These are phyloP conservation scores for Sequoia sempervirens DNA, from an alignment of 75 land plant genomes.

Conservation along the genomic window DNA sequence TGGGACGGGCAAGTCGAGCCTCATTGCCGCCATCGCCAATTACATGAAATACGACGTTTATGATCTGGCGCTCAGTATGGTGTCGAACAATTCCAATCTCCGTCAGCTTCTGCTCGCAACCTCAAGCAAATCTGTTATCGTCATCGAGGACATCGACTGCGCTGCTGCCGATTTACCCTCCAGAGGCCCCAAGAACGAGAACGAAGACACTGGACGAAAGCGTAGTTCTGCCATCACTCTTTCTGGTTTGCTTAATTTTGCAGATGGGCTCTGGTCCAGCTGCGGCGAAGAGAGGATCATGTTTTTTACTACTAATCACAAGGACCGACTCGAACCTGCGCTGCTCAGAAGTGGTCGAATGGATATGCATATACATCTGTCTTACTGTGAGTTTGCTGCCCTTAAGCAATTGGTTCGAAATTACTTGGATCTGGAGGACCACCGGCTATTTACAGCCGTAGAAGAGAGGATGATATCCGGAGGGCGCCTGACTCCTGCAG, in stretches of 20 bases:
- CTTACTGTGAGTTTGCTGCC: slow-evolving; percentile 30
- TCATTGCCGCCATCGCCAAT: slow-evolving; percentile 31
- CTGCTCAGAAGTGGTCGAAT: slow-evolving; percentile 42
- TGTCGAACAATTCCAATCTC: slow-evolving; percentile 13
- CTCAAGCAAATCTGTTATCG: slow-evolving; percentile 40
- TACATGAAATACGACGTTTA: slow-evolving; percentile 19
- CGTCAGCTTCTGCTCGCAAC: slow-evolving; percentile 10
- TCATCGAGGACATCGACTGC: slow-evolving; percentile 81
- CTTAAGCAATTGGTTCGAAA: slow-evolving; percentile 31
- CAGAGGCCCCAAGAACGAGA: not conserved
- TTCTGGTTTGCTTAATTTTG: slow-evolving; percentile 46
- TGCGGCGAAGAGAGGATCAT: slow-evolving; percentile 46
- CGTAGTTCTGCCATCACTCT: slow-evolving; percentile 18
- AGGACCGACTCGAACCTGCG: slow-evolving; percentile 36
- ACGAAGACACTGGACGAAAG: slow-evolving; percentile 9
- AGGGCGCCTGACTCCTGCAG: slow-evolving; percentile 41
- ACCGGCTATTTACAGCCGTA: slow-evolving; percentile 19
- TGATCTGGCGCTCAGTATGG: slow-evolving; percentile 27
- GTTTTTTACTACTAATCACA: slow-evolving; percentile 47
- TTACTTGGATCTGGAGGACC: slow-evolving; percentile 27
- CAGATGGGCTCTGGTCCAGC: slow-evolving; percentile 48
- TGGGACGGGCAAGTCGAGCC: slow-evolving; percentile 32
- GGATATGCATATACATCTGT: slow-evolving; percentile 57
- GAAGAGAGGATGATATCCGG: slow-evolving; percentile 22
- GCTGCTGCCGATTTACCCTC: slow-evolving; percentile 30